Base-by-base conservation (phyloP, 768 basidiomycete genomes). In the Dentipellis fragilis region DNA sequence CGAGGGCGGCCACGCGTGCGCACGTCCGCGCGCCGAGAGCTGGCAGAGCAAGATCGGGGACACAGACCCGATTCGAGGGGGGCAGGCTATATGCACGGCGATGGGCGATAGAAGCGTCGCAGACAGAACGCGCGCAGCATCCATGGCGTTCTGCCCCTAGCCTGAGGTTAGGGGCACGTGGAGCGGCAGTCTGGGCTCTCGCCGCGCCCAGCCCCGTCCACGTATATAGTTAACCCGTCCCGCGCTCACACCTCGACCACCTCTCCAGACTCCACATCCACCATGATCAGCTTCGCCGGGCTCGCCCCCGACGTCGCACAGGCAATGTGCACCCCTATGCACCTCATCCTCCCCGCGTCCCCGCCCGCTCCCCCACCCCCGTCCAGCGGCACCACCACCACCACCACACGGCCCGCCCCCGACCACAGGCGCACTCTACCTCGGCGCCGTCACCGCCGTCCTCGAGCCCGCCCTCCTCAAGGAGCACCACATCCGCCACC, bases 271-370 rank as follows among this genome's bases (percentile, higher is more conserved):
- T 14, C 46, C 49, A n/a, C 56, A 57, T 49, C 22, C 35, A 57
- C 60, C 54, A 89, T 89, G 87, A 89, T 89, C 66, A 81, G 86
- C 53, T 88, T 89, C 75, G 86, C 89, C 67, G 79, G 75, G 54
- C 72, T 89, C 58, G 76, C 86, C 11, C 79, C 81, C 29, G 87
- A 88, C 63, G 84, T 89, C 50, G 81, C 85, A 77, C 84, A 87
- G 67, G 83, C 87, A 7, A 87, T 89, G 82, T 88, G 86, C 72
- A 89, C 87, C 0, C 87, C 87, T 0, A 88, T 89, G 87, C 87
- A 89, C 69, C 77, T 78, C 59, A 80, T 89, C 64, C 72, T 87
- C 78, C 35, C 69, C 40, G 71, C 45, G 47, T 69, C 51, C 56
- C 65, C 42, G 49, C 66, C 53, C 49, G 19, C 61, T 63, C 55